Evolutionary conservation across 495 filamentous ascomycete genomes (phyloP), one percentile per base, ranked within the genome.

Genomic region (Aspergillus haitiensis): DNA sequence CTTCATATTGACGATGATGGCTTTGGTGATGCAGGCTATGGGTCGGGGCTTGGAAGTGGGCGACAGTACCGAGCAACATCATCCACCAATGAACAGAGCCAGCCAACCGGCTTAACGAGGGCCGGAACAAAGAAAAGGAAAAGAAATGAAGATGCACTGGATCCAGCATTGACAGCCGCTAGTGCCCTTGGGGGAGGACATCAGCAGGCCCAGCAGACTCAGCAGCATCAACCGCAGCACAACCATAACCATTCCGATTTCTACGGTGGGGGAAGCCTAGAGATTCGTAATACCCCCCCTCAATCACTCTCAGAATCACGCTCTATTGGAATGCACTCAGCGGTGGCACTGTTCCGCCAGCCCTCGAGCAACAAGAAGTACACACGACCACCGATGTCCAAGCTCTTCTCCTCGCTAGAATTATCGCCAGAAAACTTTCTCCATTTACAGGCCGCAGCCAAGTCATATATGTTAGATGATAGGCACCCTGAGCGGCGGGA

Each of bases 31-130:
- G 55, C 69, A 21, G 66, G 70, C 13, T 80, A 78, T 37, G 69
- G 63, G 2, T 31, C 67, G 6, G 63, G 69, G 2, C 62, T 74
- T 18, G 55, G 65, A 27, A 63, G 62, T 13, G 71, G 67, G 11
- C 69, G 73, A 58, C 68, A 71, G 11, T 50, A 73, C 40, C 67
- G 73, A 47, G 69, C 64, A 13, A 66, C 71, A 11, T 42, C 50
- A 5, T 59, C 59, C 18, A 55, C 55, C 16, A 72, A 92, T 70
- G 85, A 84, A 60, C 92, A 97, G 69, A 78, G 89, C 35, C 92
- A 96, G 66, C 86, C 91, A 5, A 67, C 86, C 10, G 93, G 93
- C 9, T 77, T 98, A 58, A 71, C 75, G 21, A 63, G 77, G 27
- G 64, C 71, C 3, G 75, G 66, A 10, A 73, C 77, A 0, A 78